Evolutionary conservation across 1,139 yeast genomes (phyloP), one percentile per base, ranked within the genome.

Genomic region (Saccharomyces hybrid): DNA sequence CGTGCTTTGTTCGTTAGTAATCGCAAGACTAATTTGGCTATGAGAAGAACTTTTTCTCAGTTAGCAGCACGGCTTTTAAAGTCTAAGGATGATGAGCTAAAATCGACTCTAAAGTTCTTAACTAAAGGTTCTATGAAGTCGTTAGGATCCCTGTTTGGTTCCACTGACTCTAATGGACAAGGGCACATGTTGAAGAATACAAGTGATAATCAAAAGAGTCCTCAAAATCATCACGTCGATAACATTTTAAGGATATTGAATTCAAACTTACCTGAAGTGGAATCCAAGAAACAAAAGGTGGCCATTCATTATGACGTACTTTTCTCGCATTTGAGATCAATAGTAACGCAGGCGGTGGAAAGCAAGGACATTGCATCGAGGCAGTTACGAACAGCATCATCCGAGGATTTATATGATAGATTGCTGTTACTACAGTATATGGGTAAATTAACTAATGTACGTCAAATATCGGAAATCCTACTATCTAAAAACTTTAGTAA

Each of bases 301-400:
- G 62, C 65, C 29, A 58, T 58, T 1, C 71, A 68, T 52, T 67
- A 67, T 51, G 64, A 65, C 46, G 48, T 65, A 6, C 57, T 65
- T 46, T 61, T 65, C 56, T 55, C 59, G 7, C 63, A 64, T 41
- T 52, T 67, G 53, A 61, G 62, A 51, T 57, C 54, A 14, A 57
- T 66, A 23, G 62, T 65, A 5, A 60, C 62, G 44, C 54, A 54
- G 29, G 56, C 64, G 5, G 52, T 57, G 20, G 57, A 56, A n/a
- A 52, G 23, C 23, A 32, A 28, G 16, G 26, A 29, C n/a, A n/a
- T 26, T 29, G 31, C 31, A 8, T 14, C 47, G 7, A 16, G 7
- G 14, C 27, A 29, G 2, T 23, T 14, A 6, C 32, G n/a, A 23
- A 28, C 9, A 3, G 32, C 31, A 6, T 29, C 26, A 52, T 56